phyloP scores from a whole-genome alignment of 1,284 basidiomycete species.

The Pisolithus thermaeus region DNA sequence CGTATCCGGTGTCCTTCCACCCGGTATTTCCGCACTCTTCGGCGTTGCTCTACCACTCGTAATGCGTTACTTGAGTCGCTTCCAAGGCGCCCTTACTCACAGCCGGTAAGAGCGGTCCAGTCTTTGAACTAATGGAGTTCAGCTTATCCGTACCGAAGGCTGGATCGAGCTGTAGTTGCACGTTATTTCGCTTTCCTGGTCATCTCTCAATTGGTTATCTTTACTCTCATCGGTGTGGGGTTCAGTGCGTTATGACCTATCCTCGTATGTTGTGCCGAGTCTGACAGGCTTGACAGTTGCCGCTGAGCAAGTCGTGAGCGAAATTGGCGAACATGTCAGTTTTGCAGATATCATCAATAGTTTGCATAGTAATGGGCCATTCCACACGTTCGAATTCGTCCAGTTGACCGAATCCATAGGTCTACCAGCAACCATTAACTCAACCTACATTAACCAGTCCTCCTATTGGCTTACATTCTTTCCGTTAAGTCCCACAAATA shows the following conservation, averaged over 20 bases:
- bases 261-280: not conserved
- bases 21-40: conserved; percentile 82
- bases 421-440: conserved; percentile 66
- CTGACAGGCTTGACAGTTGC: conserved; percentile 24
- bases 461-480: conserved; percentile 95
- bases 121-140: not conserved
- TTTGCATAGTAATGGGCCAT: conserved; percentile 49
- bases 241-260: conserved; percentile 58
- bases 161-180: conserved; percentile 86
- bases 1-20: conserved; percentile 84
- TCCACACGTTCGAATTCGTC: not conserved
- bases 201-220: conserved; percentile 85
- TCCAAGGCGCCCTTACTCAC: conserved; percentile 76
- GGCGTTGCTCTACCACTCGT: conserved; percentile 83
- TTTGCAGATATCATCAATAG: conserved; percentile 62
- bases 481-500: conserved; percentile 49
- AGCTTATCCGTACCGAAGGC: conserved; percentile 38
- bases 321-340: conserved; percentile 65
- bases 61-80: conserved; percentile 81
- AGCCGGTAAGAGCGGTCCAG: conserved; percentile 18
- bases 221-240: conserved; percentile 84
- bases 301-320: conserved; percentile 59
- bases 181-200: conserved; percentile 91
- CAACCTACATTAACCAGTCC: conserved; percentile 77
- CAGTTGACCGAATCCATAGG: conserved; percentile 34